A percentile compares a stretch with the other conserved stretches of the same genome.
These are phyloP conservation scores for Microcos paniculata DNA, from an alignment of 345 rosid genomes.

Conservation along the genomic window DNA sequence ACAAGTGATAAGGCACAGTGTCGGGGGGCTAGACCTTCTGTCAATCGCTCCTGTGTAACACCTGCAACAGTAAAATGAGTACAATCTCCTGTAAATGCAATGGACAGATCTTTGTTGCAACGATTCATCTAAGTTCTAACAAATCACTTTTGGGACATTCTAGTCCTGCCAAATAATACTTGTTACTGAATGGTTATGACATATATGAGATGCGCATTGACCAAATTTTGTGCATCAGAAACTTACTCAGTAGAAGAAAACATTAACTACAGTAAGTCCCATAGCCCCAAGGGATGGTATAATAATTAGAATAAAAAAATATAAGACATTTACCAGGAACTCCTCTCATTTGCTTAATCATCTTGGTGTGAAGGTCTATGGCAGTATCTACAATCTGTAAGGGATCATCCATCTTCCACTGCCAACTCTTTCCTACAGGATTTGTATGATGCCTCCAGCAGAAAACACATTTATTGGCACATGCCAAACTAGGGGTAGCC, in stretches of 20 bases:
- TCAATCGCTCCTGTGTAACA: constrained; percentile 72
- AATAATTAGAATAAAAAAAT: constrained; percentile 1
- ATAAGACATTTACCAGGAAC: constrained; percentile 79
- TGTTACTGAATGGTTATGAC: neutral
- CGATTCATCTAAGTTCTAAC: neutral
- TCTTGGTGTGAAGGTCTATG: constrained; percentile 77
- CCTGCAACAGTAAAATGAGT: constrained; percentile 45
- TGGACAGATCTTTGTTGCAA: neutral
- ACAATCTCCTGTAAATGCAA: constrained; percentile 16
- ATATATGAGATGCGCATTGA: neutral
- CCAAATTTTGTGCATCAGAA: neutral
- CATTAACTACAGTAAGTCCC: neutral
- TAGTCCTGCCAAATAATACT: neutral
- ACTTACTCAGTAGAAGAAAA: neutral
- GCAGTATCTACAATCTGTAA: constrained; percentile 79
- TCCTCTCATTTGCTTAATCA: constrained; percentile 99
- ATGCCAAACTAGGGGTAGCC: constrained; percentile 97
- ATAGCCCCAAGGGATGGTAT: neutral
- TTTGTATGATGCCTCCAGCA: constrained; percentile 99
- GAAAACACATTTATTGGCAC: constrained; percentile 98
- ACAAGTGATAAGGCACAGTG: constrained; percentile 97
- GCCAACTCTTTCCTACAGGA: constrained; percentile 99
- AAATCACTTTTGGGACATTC: neutral
- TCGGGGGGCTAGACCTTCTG: constrained; percentile 85
- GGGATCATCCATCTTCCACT: constrained; percentile 99